phyloP scores from a whole-genome alignment of 2,329 filamentous ascomycete genomes.

The Fusarium sp. region DNA sequence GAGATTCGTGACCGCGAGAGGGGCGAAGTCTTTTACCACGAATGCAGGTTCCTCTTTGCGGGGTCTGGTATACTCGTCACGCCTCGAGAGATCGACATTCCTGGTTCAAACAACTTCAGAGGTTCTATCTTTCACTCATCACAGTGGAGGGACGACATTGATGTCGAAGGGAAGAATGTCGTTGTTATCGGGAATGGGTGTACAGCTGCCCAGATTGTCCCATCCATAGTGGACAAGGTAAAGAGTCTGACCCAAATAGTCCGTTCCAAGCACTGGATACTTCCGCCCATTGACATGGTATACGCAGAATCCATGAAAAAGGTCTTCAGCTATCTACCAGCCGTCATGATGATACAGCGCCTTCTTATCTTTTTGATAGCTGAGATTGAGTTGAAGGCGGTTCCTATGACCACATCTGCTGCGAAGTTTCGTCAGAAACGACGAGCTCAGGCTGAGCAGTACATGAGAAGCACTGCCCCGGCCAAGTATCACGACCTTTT shows the following conservation, averaged over 20 bases:
- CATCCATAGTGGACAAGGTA: background rate
- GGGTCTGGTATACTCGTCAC: background rate
- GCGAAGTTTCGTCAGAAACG: background rate
- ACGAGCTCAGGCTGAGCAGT: background rate
- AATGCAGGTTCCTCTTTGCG: background rate
- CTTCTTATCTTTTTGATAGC: background rate
- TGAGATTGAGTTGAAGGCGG: background rate
- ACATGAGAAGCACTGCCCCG: background rate
- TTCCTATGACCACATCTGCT: background rate
- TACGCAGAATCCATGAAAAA: background rate
- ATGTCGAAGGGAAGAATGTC: background rate
- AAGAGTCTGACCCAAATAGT: background rate
- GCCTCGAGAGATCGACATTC: background rate
- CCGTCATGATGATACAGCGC: background rate
- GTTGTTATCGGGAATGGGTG: conserved; percentile 1
- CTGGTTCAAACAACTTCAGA: background rate
- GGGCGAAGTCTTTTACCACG: background rate
- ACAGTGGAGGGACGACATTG: background rate
- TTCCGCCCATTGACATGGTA: background rate
- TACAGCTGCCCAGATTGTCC: conserved; percentile 4
- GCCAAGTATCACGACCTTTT: background rate
- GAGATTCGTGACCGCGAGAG: background rate
- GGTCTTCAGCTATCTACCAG: background rate
- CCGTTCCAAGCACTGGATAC: conserved; percentile 7
- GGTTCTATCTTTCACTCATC: background rate